phyloP scores from a whole-genome alignment of 306 rosid species.

The Citrullus amarus region DNA sequence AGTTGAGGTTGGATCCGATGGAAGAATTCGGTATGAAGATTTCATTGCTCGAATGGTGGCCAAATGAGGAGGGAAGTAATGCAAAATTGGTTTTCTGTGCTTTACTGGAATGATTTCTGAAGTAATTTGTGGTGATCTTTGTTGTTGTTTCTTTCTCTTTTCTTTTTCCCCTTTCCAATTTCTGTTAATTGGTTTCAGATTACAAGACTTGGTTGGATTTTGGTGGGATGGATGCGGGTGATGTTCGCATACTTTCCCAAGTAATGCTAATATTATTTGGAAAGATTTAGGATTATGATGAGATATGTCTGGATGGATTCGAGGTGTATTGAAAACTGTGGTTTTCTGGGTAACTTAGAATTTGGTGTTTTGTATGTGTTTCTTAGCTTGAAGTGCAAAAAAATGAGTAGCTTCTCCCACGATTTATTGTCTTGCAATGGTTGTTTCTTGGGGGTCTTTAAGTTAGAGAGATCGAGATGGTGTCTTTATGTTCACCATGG shows the following conservation, averaged over 20 bases:
- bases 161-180: neutral
- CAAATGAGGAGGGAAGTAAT: conserved; percentile 38
- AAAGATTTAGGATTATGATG: conserved; percentile 8
- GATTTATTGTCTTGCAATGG: neutral
- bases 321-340: conserved; percentile 5
- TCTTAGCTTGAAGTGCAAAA: neutral
- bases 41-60: conserved; percentile 97
- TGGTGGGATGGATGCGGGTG: conserved; percentile 15
- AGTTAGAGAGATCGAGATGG: neutral
- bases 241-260: conserved; percentile 15
- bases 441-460: neutral
- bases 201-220: conserved; percentile 18
- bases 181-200: conserved; percentile 6
- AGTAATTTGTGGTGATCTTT: conserved; percentile 18
- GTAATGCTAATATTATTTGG: conserved; percentile 16
- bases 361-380: conserved; percentile 1
- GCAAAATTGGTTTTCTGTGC: conserved; percentile 12
- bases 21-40: conserved; percentile 92
- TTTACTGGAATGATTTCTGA: conserved; percentile 4
- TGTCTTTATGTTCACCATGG: neutral
- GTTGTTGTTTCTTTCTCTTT: neutral
- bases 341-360: conserved; percentile 10
- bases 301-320: neutral
- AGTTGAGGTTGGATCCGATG: conserved; percentile 83
- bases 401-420: neutral